Evolutionary conservation across 2,329 filamentous ascomycete genomes (phyloP), one percentile per base, ranked within the genome.

Genomic region (Trichoderma sp.): DNA sequence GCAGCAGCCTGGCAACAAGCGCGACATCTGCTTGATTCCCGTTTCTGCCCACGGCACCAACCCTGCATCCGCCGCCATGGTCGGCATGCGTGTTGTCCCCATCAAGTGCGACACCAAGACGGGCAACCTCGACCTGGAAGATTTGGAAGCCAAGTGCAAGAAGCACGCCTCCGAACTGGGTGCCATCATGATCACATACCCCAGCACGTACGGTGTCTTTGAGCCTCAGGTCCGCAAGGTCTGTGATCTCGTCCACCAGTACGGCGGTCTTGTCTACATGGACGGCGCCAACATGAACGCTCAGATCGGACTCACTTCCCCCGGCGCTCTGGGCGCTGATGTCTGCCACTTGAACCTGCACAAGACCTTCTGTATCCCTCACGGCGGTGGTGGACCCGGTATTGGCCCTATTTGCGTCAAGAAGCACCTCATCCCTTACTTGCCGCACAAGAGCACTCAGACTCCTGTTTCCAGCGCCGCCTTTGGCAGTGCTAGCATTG

Each of bases 281-380:
- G 95, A 98, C 78, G 95, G 95, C 59, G 95, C 95, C 73, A 98
- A 98, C 83, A 96, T 97, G 93, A 98, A 97, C 77, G 95, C 95
- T 21, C 95, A 98, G 81, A 97, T 98, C 72, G 95, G 95, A 14
- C 87, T 98, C 13, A 97, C 93, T 83, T 97, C 93, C 0, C 95
- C 95, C 1, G 95, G 95, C 49, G 94, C 96, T 79, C 97, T 98
- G 73, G 95, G 95, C 24, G 95, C 95, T 34, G 95, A 98, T 78
- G 94, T 97, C 49, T 98, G 95, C 86, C 95, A 97, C 83, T 85
- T 98, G 70, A 98, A 98, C 81, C 86, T 98, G 52, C 95, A 98
- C 88, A 98, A 98, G 87, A 98, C 95, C 3, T 98, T 98, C 85
- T 98, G 95, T 79, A 98, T 98, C 76, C 95, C 95, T 58, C 95